These are phyloP conservation scores for Exophiala sideris DNA, from an alignment of 2,329 filamentous ascomycete species.

Conservation along the genomic window DNA sequence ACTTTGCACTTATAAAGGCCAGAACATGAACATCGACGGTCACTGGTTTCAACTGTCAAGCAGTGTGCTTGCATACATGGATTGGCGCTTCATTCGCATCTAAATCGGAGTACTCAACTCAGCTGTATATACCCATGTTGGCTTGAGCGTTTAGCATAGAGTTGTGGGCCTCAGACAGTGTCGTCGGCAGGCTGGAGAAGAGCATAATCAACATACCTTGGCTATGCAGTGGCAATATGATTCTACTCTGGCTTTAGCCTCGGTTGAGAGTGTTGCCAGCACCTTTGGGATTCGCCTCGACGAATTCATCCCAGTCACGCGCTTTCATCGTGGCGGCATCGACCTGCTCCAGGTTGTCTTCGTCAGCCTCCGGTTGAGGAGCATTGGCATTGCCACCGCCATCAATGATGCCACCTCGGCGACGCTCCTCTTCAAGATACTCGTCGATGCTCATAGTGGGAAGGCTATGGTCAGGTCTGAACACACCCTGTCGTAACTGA, in stretches of 20 bases:
- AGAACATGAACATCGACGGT: no score
- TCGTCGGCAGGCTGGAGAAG: no score
- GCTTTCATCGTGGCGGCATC: conserved; percentile 93
- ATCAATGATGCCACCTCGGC: conserved; percentile 82
- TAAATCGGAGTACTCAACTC: no score
- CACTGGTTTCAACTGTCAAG: no score
- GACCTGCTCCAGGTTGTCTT: conserved; percentile 83
- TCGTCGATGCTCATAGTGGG: conserved; percentile 98
- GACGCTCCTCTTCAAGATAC: conserved; percentile 87
- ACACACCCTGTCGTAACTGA: conserved; percentile 74
- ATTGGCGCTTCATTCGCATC: no score
- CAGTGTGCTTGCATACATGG: no score
- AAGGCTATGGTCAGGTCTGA: conserved; percentile 84
- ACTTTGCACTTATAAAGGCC: no score
- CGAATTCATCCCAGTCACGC: conserved; percentile 90
- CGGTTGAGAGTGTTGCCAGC: conserved; percentile 50
- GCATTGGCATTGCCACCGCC: conserved; percentile 77
- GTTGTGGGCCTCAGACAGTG: no score
- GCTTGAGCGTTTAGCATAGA: no score
- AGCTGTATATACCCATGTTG: no score
- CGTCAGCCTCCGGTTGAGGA: conserved; percentile 69
- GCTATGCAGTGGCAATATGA: not conserved
- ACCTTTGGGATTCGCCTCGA: conserved; percentile 77
- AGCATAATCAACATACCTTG: no score
- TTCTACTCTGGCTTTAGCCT: conserved; percentile 33